Base-by-base conservation (phyloP, 169 alveolate species). In the Babesia caballi region DNA sequence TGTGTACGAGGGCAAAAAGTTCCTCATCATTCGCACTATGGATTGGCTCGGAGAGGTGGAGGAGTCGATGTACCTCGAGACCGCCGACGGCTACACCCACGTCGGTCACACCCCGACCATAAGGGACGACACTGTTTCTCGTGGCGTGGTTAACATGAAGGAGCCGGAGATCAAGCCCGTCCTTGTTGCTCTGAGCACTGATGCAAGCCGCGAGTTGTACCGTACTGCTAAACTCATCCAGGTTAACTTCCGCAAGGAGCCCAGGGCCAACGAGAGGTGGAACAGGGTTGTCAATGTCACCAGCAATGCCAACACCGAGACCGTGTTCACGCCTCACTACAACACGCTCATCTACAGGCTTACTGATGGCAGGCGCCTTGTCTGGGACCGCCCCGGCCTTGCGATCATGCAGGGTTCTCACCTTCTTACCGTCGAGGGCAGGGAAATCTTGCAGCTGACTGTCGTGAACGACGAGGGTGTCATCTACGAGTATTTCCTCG, bases 331-430 rank as follows among this genome's bases (percentile, higher is more conserved):
- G 9, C 40, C 73, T 21, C 12, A 63, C 5, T 32, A 36, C 4
- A 61, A 61, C 17, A 23, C 17, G 50, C 42, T 63, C 2, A 63
- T 63, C 3, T 47, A 49, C 52, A 46, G 60, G 50, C 3, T 63
- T 7, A 25, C 15, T 11, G 58, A 63, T 44, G 41, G 25, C 32
- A 14, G 28, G 19, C 49, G 60, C 21, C 30, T 32, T 9, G 19
- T 63, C 30, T 63, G 58, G 58, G 61, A 63, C 12, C 49, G 47
- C n/a, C 63, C 58, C 23, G 73, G 73, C 46, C 8, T 14, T 12
- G 73, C 36, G 23, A n/a, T 63, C 28, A 63, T 4, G 32, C 30
- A 21, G 36, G 59, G 36, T 33, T 6, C 58, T 9, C 73, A 44
- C 60, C 9, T 63, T 4, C 25, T 21, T 30, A 49, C 49, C 60